These are phyloP conservation scores for Mimosa bimucronata DNA, from an alignment of 306 rosid genomes.

Conservation along the genomic window DNA sequence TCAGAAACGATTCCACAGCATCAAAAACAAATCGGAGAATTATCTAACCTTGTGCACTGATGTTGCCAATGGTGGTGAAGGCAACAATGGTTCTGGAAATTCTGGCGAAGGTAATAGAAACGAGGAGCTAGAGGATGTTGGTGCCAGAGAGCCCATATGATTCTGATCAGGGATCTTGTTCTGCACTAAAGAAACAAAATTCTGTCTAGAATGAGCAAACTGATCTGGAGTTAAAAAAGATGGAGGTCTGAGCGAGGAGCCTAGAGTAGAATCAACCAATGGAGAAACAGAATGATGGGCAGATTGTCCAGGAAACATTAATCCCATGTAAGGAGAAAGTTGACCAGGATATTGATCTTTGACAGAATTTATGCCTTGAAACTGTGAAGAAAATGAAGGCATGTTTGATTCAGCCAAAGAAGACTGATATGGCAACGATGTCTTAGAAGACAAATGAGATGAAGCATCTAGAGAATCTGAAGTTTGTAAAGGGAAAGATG, in stretches of 20 bases:
- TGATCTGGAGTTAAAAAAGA: slow-evolving; percentile 52
- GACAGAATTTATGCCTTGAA: slow-evolving; percentile 42
- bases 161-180: slow-evolving; percentile 42
- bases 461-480: slow-evolving; percentile 50
- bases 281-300: slow-evolving; percentile 45
- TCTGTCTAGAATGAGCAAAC: slow-evolving; percentile 40
- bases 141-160: slow-evolving; percentile 36
- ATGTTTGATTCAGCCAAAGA: slow-evolving; percentile 37
- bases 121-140: slow-evolving; percentile 43
- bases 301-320: slow-evolving; percentile 45
- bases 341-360: slow-evolving; percentile 45
- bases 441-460: slow-evolving; percentile 44
- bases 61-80: slow-evolving; percentile 44
- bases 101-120: slow-evolving; percentile 41
- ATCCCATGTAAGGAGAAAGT: slow-evolving; percentile 42
- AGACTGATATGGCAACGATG: slow-evolving; percentile 42
- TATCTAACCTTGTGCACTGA: slow-evolving; percentile 55
- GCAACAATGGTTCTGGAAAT: slow-evolving; percentile 59
- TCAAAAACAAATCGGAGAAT: neutral
- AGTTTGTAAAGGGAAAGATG: slow-evolving; percentile 40
- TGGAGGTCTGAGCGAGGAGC: slow-evolving; percentile 51
- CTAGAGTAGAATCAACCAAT: slow-evolving; percentile 46
- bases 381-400: slow-evolving; percentile 41
- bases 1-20: neutral
- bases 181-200: slow-evolving; percentile 36